Evolutionary conservation across 306 rosid genomes (phyloP), one percentile per base, ranked within the genome.

Genomic region (Glycine latifolia): DNA sequence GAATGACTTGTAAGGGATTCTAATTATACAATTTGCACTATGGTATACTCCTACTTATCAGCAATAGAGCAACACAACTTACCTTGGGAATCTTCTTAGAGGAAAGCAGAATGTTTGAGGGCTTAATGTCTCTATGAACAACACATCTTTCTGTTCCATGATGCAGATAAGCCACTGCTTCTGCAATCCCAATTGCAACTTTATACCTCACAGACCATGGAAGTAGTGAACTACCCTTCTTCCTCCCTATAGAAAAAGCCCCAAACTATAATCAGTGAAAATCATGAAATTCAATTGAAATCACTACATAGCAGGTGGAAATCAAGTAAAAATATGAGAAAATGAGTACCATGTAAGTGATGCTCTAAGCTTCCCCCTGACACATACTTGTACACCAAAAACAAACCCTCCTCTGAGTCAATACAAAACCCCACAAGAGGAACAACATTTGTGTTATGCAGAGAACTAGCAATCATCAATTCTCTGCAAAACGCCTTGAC

Each of bases 61-160:
- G 37, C n/a, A 67, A 82, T 14, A 70, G 66, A 72, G 71, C 14
- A 56, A 53, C 50, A 46, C 50, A 46, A 8, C 81, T 77, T 33
- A 90, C 98, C 97, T 87, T 94, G 54, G 97, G 91, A 69, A 78
- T 83, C 76, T 88, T 94, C 86, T 86, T 90, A 69, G 98, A 94
- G 58, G 98, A 91, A 85, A 94, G 98, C n/a, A 94, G 91, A 76
- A 94, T 94, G 85, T 94, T 94, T 8, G 95, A 93, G 83, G 97
- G 96, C 77, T 93, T 93, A 60, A 93, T 90, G 68, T 91, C 97
- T 85, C 96, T 83, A 53, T 93, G 97, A 69, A 93, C 94, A 79
- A 93, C 89, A 77, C 96, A 93, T 81, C 90, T 87, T 87, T 91
- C 90, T 46, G 97, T 90, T 83, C 97, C 96, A 77, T 89, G 81